Evolutionary conservation across 2,329 filamentous ascomycete genomes (phyloP).

Genomic region (Pseudocercospora cruenta): DNA sequence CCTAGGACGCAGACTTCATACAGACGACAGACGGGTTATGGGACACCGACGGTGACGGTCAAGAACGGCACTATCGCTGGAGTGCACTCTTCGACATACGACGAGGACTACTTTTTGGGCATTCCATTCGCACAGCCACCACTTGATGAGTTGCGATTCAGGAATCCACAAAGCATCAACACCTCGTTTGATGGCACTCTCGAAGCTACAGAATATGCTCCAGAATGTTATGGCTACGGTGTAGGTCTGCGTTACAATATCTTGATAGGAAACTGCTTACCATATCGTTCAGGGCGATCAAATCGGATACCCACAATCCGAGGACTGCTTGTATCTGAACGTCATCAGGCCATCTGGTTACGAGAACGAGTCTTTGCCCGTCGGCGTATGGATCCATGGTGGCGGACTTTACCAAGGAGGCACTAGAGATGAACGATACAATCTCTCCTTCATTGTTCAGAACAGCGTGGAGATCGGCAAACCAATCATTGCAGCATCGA

Average conservation of each 20-base stretch:
- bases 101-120: conserved; percentile 52
- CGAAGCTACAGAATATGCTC: conserved; percentile 47
- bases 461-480: conserved; percentile 46
- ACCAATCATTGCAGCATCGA: conserved; percentile 61
- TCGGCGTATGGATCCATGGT: conserved; percentile 63
- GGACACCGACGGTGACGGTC: conserved; percentile 40
- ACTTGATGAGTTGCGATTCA: conserved; percentile 39
- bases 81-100: conserved; percentile 43
- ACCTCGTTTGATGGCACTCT: conserved; percentile 45
- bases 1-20: conserved; percentile 6
- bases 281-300: conserved; percentile 29
- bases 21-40: conserved; percentile 2
- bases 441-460: conserved; percentile 63
- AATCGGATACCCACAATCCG: conserved; percentile 46
- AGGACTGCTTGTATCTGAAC: conserved; percentile 67
- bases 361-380: conserved; percentile 53
- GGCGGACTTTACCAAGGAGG: conserved; percentile 43
- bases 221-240: conserved; percentile 48
- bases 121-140: conserved; percentile 45
- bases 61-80: conserved; percentile 51
- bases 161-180: conserved; percentile 40
- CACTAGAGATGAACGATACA: conserved; percentile 61
- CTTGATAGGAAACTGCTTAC: not conserved
- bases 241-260: conserved; percentile 7
- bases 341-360: conserved; percentile 59